Evolutionary conservation across 768 basidiomycete species (phyloP), one percentile per base, ranked within the genome.

Genomic region (Podaxis carcinomalis): DNA sequence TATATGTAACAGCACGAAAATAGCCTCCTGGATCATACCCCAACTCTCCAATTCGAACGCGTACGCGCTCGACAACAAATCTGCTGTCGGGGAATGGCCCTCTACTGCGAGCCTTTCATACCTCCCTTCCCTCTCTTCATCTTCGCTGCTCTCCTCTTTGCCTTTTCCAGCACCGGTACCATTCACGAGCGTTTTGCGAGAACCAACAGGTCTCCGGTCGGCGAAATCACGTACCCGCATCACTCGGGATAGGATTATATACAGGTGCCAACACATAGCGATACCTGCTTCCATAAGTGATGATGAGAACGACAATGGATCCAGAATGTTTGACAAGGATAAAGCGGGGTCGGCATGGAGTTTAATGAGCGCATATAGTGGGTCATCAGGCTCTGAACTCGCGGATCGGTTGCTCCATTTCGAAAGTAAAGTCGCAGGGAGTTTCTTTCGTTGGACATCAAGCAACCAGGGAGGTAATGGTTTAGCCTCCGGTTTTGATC

Each of bases 1-100:
- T 9, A 98, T 75, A 71, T 98, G 95, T 57, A 98, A 76, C 61
- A 97, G 75, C 3, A 98, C 92, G 68, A 98, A 98, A 2, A 84
- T 81, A 4, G 94, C 90, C 73, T 93, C 91, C 67, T 92, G 88
- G 66, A 95, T 82, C 80, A 89, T 79, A 16, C 88, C 93, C 59
- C 83, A 74, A 55, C 80, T 80, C 74, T 98, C 96, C 63, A 99
- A 75, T 71, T 97, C 92, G 52, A 84, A 79, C 0, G 95, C 95
- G 70, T 96, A 99, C 57, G 83, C 85, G 63, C 85, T 88, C 6
- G 94, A 88, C 27, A 98, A 73, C 37, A 87, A 69, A 74, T 98
- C 93, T 2, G 95, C 95, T 53, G 82, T 88, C 5, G 87, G 86
- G 70, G 90, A 93, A 68, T 92, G 89, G 0, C 95, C 93, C 49